phyloP scores from a whole-genome alignment of 257 asterid genomes.

The Leptodermis oblonga region DNA sequence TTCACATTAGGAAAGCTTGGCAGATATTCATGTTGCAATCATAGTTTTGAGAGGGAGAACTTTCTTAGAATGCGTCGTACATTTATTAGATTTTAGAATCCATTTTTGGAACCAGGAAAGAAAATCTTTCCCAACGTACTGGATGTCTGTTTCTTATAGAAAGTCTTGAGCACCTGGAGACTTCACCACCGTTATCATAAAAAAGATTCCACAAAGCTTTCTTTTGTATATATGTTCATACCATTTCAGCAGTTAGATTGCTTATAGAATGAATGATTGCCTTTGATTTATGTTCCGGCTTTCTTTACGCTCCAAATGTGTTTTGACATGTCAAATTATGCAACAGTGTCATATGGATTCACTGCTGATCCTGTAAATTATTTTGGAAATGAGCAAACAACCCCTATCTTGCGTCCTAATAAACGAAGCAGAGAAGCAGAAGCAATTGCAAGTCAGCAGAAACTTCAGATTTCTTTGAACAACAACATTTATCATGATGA shows the following conservation, averaged over 20 bases:
- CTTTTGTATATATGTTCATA: not conserved
- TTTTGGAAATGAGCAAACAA: slow-evolving; percentile 42
- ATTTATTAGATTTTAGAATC: not conserved
- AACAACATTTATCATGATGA: slow-evolving; percentile 42
- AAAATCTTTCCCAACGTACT: not conserved
- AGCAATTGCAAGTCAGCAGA: slow-evolving; percentile 46
- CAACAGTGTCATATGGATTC: slow-evolving; percentile 51
- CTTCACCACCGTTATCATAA: not conserved
- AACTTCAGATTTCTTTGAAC: slow-evolving; percentile 49
- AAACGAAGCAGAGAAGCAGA: slow-evolving; percentile 46
- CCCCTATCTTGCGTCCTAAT: slow-evolving; percentile 37
- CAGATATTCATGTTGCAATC: not conserved
- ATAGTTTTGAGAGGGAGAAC: not conserved
- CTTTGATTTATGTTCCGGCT: not conserved
- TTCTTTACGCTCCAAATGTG: not conserved
- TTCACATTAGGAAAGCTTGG: not conserved
- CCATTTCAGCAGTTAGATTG: not conserved
- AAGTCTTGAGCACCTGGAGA: not conserved
- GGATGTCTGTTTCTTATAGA: not conserved
- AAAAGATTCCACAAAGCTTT: not conserved
- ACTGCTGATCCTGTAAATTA: slow-evolving; percentile 50
- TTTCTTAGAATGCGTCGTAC: not conserved
- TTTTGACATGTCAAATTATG: not conserved
- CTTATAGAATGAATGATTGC: not conserved
- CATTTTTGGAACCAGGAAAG: not conserved